phyloP scores from a whole-genome alignment of 106 monocot species.

The Dioscorea dumetorum region DNA sequence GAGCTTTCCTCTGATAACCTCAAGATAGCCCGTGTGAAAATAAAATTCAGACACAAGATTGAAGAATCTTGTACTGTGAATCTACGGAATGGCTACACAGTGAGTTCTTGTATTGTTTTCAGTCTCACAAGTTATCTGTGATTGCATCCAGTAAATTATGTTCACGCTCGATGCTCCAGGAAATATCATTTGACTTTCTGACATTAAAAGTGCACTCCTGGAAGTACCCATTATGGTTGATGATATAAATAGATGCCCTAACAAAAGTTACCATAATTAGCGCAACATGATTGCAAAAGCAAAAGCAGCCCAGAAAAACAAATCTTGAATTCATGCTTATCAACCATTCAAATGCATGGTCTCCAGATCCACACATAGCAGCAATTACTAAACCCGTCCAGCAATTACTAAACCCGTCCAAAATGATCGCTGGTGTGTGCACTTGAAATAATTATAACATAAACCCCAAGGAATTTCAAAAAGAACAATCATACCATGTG shows the following conservation, averaged over 20 bases:
- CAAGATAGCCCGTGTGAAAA: no score
- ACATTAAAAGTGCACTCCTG: constrained; percentile 34
- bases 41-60: no score
- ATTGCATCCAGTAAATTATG: constrained; percentile 30
- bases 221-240: constrained; percentile 48
- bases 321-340: neutral
- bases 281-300: neutral
- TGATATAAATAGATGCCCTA: constrained; percentile 46
- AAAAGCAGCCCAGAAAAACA: no score
- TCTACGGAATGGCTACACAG: no score
- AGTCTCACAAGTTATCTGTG: neutral
- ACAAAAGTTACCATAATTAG: neutral
- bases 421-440: no score
- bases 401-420: neutral
- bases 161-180: constrained; percentile 52
- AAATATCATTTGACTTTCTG: constrained; percentile 25
- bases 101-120: neutral
- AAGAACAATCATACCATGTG: no score
- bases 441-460: no score
- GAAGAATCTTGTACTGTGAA: no score
- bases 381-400: neutral
- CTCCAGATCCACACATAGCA: neutral
- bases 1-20: no score
- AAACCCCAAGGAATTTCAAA: no score
- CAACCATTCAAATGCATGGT: neutral